These are phyloP conservation scores for Globisporangium polare DNA, from an alignment of 352 stramenopile species.

Conservation along the genomic window DNA sequence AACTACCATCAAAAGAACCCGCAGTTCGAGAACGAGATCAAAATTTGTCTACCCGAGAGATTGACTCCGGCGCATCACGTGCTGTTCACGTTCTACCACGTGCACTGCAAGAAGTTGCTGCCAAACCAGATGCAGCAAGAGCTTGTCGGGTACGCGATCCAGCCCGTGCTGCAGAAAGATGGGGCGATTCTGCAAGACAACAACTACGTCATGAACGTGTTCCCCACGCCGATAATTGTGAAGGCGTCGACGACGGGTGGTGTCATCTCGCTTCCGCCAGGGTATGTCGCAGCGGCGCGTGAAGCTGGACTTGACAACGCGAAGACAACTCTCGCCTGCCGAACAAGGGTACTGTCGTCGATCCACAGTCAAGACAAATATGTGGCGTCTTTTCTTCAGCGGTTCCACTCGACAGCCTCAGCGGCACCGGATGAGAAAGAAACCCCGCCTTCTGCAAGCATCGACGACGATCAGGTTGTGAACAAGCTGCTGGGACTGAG, in stretches of 20 bases:
- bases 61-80: conserved; percentile 51
- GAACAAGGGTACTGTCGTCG: conserved; percentile 45
- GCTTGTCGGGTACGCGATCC: conserved; percentile 45
- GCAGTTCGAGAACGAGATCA: conserved; percentile 74
- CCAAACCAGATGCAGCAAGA: conserved; percentile 58
- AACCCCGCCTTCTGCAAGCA: background rate
- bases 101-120: conserved; percentile 78
- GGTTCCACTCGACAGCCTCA: conserved; percentile 32
- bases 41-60: conserved; percentile 53
- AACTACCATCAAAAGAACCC: conserved; percentile 78
- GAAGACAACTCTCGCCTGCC: conserved; percentile 41
- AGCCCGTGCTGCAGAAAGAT: conserved; percentile 45
- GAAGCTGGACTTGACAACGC: conserved; percentile 25
- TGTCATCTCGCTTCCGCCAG: conserved; percentile 29
- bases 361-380: conserved; percentile 51
- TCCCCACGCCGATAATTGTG: conserved; percentile 15
- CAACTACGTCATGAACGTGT: conserved; percentile 39
- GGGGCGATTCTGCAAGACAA: conserved; percentile 50
- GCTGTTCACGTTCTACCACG: conserved; percentile 75
- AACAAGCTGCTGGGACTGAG: conserved; percentile 28
- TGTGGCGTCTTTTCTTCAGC: conserved; percentile 40
- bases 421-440: background rate
- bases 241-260: conserved; percentile 21
- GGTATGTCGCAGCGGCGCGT: conserved; percentile 37
- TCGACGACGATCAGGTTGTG: conserved; percentile 27